Percentiles rank a stretch among this genome's conserved stretches.
Conservation (phyloP, 2,329 filamentous ascomycete genomes). For the Fusarium coffeatum region DNA sequence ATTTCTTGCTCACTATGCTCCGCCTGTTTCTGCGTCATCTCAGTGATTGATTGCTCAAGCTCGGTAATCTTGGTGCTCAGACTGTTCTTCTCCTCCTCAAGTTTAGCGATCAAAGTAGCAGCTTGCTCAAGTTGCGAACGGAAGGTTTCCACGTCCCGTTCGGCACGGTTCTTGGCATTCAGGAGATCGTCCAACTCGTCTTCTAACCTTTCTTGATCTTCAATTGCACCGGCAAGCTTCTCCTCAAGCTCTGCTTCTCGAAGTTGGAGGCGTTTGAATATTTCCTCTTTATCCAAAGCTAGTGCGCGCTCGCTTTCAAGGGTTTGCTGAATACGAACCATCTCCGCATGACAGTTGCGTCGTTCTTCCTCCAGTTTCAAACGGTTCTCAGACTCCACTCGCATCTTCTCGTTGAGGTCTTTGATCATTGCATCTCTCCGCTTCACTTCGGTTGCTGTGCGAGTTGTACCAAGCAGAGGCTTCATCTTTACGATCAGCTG, state of each 20-base stretch:
- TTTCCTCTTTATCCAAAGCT: slow-evolving; percentile 97
- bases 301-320: slow-evolving; percentile 96
- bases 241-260: slow-evolving; percentile 94
- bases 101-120: slow-evolving; percentile 82
- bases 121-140: slow-evolving; percentile 91
- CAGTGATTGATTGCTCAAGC: slow-evolving; percentile 76
- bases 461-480: slow-evolving; percentile 89
- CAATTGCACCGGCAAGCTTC: slow-evolving; percentile 89
- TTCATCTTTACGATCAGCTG: slow-evolving; percentile 94
- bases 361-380: slow-evolving; percentile 91
- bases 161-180: slow-evolving; percentile 87
- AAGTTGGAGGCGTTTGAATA: slow-evolving; percentile 93
- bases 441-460: slow-evolving; percentile 93
- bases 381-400: slow-evolving; percentile 77
- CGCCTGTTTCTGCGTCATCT: slow-evolving; percentile 76
- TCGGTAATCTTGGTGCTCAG: slow-evolving; percentile 74
- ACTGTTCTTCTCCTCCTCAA: slow-evolving; percentile 87
- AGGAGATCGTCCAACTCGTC: slow-evolving; percentile 92
- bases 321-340: slow-evolving; percentile 90
- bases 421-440: slow-evolving; percentile 94
- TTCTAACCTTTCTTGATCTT: slow-evolving; percentile 94
- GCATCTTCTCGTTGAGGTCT: slow-evolving; percentile 85
- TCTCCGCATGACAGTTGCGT: slow-evolving; percentile 85
- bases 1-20: slow-evolving; percentile 82
- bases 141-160: slow-evolving; percentile 83